phyloP scores from a whole-genome alignment of 495 filamentous ascomycete species.

The Penicillium parvum region DNA sequence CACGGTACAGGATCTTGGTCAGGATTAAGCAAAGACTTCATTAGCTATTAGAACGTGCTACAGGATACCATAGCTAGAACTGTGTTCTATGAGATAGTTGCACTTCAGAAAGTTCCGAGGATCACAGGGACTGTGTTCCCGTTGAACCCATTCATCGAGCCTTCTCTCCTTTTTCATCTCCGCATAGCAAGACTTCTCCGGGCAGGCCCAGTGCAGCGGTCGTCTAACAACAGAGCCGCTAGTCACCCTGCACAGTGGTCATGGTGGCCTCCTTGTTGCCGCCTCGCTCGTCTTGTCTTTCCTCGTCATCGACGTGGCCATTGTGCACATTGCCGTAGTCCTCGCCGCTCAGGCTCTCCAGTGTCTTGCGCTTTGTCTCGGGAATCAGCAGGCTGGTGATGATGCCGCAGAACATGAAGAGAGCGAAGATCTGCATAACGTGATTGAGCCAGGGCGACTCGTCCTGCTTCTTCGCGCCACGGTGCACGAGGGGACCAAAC shows the following conservation, averaged over 20 bases:
- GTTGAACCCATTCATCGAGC: too few relatives aligned
- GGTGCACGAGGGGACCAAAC: constrained; percentile 43
- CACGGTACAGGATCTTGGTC: too few relatives aligned
- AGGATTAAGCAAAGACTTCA: too few relatives aligned
- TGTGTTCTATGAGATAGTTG: too few relatives aligned
- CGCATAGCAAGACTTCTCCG: too few relatives aligned
- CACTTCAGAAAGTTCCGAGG: too few relatives aligned
- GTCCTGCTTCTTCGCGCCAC: constrained; percentile 30
- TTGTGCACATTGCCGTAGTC: background rate
- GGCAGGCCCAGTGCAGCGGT: too few relatives aligned
- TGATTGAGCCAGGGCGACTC: constrained; percentile 68
- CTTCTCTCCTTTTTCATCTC: too few relatives aligned
- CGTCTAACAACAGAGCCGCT: too few relatives aligned
- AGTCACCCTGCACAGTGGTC: background rate
- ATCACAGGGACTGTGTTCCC: too few relatives aligned
- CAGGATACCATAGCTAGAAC: too few relatives aligned
- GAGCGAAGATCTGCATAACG: constrained; percentile 73
- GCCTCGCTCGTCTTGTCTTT: background rate
- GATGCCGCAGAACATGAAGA: constrained; percentile 73
- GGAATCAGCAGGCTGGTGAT: constrained; percentile 64
- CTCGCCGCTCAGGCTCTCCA: constrained; percentile 19
- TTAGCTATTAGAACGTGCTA: too few relatives aligned
- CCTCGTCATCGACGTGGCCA: background rate
- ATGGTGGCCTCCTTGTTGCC: background rate
- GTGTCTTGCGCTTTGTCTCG: constrained; percentile 70